Evolutionary conservation across 441 rosid genomes (phyloP).

Genomic region (Dalechampia spathulata): DNA sequence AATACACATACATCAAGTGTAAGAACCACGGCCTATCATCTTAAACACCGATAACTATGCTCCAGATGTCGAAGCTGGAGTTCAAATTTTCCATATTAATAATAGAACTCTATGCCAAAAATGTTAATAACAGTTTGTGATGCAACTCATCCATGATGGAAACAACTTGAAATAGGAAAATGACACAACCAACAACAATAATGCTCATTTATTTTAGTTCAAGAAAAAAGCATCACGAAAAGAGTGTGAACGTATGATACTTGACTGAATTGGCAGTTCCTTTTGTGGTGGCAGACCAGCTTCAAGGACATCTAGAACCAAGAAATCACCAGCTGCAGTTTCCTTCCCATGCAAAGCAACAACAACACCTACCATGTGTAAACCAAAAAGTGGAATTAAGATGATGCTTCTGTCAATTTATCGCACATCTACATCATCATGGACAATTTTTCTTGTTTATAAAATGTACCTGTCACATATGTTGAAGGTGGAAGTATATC

Average conservation of each 20-base stretch:
- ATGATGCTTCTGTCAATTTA: neutral
- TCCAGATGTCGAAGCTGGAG: neutral
- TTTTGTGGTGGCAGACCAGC: constrained; percentile 82
- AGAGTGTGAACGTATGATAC: constrained; percentile 30
- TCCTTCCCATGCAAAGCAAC: constrained; percentile 89
- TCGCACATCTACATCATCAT: neutral
- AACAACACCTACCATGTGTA: constrained; percentile 52
- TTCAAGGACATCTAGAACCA: constrained; percentile 77
- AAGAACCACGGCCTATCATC: neutral
- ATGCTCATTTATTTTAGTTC: neutral
- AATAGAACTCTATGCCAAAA: neutral
- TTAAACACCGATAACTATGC: neutral
- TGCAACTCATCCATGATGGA: neutral
- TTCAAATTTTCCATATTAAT: neutral
- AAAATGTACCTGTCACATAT: constrained; percentile 68
- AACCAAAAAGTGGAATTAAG: constrained; percentile 13
- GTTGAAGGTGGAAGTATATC: constrained; percentile 43
- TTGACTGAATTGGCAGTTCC: constrained; percentile 44
- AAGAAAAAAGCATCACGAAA: neutral
- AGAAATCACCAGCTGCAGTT: constrained; percentile 69
- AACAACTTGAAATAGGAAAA: neutral
- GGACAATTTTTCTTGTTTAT: constrained; percentile 7
- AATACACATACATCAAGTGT: neutral
- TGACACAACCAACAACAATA: constrained; percentile 1
- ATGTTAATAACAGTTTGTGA: neutral